phyloP scores from a whole-genome alignment of 1,139 yeast genomes.

The Zygoascus hellenicus region DNA sequence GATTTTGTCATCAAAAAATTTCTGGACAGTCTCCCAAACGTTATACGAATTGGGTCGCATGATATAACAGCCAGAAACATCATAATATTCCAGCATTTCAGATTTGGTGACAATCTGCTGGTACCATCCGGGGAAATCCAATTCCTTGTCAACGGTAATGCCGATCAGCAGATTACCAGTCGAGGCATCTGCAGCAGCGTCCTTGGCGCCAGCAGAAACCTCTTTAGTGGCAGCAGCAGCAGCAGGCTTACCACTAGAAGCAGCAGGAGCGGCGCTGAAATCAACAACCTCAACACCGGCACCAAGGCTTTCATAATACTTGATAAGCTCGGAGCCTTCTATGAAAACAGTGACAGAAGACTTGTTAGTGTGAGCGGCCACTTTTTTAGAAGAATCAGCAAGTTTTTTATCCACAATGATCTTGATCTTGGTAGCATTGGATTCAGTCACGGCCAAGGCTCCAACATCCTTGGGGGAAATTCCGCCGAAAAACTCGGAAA shows the following conservation, averaged over 20 bases:
- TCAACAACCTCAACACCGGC: constrained; percentile 62
- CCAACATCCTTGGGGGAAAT: constrained; percentile 46
- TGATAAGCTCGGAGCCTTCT: constrained; percentile 46
- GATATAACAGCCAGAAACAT: constrained; percentile 97
- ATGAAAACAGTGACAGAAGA: constrained; percentile 50
- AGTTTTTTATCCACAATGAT: constrained; percentile 60
- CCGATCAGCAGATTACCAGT: constrained; percentile 64
- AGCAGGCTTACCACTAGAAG: constrained; percentile 33
- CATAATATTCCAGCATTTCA: constrained; percentile 97
- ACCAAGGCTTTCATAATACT: constrained; percentile 51
- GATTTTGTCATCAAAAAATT: constrained; percentile 74
- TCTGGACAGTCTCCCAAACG: constrained; percentile 93
- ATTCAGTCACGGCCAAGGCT: constrained; percentile 26
- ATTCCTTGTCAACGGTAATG: constrained; percentile 86
- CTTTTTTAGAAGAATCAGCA: constrained; percentile 36
- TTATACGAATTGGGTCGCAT: constrained; percentile 93
- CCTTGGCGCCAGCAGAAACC: constrained; percentile 36
- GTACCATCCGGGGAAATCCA: constrained; percentile 96
- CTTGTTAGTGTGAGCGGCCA: constrained; percentile 56
- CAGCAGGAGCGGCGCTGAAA: constrained; percentile 45
- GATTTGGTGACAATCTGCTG: constrained; percentile 93
- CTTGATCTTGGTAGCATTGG: constrained; percentile 45
- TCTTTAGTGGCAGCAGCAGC: constrained; percentile 26
- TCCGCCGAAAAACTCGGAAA: constrained; percentile 56
- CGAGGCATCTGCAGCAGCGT: constrained; percentile 58